Evolutionary conservation across 805 yeast genomes (phyloP).

Genomic region (Maudiozyma bulderi): DNA sequence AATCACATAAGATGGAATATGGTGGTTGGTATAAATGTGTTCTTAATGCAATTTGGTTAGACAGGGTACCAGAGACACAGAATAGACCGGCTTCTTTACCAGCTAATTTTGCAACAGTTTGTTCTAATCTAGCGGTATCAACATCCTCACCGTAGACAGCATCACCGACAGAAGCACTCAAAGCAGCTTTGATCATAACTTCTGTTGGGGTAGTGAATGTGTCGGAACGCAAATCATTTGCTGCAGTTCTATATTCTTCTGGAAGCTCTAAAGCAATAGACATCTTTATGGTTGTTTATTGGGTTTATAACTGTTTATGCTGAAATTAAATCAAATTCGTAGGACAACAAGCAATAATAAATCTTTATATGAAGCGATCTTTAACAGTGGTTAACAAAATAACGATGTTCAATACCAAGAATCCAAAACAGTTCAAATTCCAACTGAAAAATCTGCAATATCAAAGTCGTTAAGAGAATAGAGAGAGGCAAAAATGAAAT

Average conservation of each 20-base stretch:
- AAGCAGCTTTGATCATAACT: constrained; percentile 56
- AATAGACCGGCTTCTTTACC: constrained; percentile 76
- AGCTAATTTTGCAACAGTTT: constrained; percentile 52
- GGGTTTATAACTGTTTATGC: background rate
- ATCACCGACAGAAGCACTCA: constrained; percentile 62
- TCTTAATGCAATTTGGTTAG: constrained; percentile 80
- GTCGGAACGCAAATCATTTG: constrained; percentile 60
- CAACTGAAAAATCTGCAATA: too few relatives aligned
- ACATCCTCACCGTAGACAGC: constrained; percentile 78
- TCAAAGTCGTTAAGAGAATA: too few relatives aligned
- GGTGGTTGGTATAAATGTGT: constrained; percentile 65
- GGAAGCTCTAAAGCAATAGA: constrained; percentile 19
- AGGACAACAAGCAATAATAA: too few relatives aligned
- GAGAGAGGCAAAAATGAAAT: too few relatives aligned
- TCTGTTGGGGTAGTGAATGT: constrained; percentile 84
- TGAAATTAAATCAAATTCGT: background rate
- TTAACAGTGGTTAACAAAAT: too few relatives aligned
- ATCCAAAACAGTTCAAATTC: too few relatives aligned
- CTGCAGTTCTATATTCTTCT: constrained; percentile 22
- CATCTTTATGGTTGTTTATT: constrained; percentile 3
- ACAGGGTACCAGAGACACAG: constrained; percentile 83
- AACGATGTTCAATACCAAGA: too few relatives aligned
- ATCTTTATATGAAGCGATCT: too few relatives aligned
- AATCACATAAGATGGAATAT: constrained; percentile 75
- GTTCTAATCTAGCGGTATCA: constrained; percentile 56